Evolutionary conservation across 192 early-diverging fungal species (phyloP).

Genomic region (Gaertneriomyces sp.): DNA sequence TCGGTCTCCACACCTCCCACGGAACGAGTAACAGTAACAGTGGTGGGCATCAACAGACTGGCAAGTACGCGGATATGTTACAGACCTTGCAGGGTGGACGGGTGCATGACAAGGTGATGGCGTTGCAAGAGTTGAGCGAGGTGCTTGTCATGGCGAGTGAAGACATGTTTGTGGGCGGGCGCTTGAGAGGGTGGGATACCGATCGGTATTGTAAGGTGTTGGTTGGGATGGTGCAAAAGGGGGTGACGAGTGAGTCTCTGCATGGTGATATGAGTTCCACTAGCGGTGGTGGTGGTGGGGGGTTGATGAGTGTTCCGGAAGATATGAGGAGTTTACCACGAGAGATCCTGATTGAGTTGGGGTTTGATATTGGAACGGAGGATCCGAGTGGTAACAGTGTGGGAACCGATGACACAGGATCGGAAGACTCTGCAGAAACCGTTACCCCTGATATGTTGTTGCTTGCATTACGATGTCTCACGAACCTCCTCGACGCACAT

Average conservation of each 20-base stretch:
- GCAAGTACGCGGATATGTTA: constrained; percentile 57
- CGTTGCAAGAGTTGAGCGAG: constrained; percentile 80
- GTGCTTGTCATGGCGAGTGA: constrained; percentile 71
- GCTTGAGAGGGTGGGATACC: no score
- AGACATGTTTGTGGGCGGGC: constrained; percentile 47
- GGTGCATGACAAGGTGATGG: constrained; percentile 70
- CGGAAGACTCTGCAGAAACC: neutral
- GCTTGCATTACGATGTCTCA: constrained; percentile 84
- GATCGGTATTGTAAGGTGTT: no score
- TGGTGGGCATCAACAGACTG: neutral
- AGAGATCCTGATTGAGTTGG: no score
- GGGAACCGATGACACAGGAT: no score
- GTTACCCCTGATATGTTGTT: constrained; percentile 76
- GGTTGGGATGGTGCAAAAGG: constrained; percentile 27
- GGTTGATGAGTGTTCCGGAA: no score
- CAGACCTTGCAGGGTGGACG: constrained; percentile 51
- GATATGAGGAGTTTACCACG: no score
- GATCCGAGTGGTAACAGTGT: no score
- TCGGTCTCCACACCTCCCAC: neutral
- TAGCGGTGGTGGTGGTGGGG: no score
- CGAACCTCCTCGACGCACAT: constrained; percentile 85
- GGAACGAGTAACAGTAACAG: neutral
- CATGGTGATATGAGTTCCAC: no score
- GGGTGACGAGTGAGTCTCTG: constrained; percentile 20
- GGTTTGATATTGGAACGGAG: no score